Evolutionary conservation across 2,329 filamentous ascomycete genomes (phyloP).

Genomic region (Aureobasidium sp.): DNA sequence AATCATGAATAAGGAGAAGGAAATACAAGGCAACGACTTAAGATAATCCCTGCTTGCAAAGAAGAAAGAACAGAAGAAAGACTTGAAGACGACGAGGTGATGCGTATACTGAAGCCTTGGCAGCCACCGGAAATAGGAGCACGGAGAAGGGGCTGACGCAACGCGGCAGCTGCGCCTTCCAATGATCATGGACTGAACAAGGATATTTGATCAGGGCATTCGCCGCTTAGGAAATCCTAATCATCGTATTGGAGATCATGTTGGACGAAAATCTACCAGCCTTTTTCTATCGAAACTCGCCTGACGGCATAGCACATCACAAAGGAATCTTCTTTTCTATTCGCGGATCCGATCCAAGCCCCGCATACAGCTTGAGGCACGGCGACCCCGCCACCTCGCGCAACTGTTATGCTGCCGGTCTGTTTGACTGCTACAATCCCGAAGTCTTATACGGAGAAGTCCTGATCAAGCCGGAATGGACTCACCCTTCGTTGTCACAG

Average conservation of each 20-base stretch:
- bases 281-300: slow-evolving; percentile 53
- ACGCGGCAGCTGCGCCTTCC: slow-evolving; percentile 9
- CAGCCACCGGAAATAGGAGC: not conserved
- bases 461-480: slow-evolving; percentile 76
- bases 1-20: not conserved
- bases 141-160: slow-evolving; percentile 3
- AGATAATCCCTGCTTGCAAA: not conserved
- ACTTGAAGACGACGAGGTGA: not conserved
- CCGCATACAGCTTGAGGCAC: slow-evolving; percentile 74
- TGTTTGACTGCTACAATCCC: slow-evolving; percentile 74
- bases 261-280: slow-evolving; percentile 88
- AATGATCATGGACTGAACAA: not conserved
- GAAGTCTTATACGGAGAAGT: slow-evolving; percentile 86
- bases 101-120: not conserved
- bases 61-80: not conserved
- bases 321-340: slow-evolving; percentile 53
- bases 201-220: slow-evolving; percentile 4
- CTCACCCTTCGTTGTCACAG: slow-evolving; percentile 70
- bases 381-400: slow-evolving; percentile 64
- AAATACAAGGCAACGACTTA: not conserved
- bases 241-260: slow-evolving; percentile 47
- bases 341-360: slow-evolving; percentile 70
- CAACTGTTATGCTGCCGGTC: slow-evolving; percentile 79
- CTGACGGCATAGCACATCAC: slow-evolving; percentile 46
- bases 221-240: not conserved